Percentiles rank a stretch among this genome's conserved stretches.
Conservation (phyloP, 208 protist genomes). For the Herpetomonas tarakana region DNA sequence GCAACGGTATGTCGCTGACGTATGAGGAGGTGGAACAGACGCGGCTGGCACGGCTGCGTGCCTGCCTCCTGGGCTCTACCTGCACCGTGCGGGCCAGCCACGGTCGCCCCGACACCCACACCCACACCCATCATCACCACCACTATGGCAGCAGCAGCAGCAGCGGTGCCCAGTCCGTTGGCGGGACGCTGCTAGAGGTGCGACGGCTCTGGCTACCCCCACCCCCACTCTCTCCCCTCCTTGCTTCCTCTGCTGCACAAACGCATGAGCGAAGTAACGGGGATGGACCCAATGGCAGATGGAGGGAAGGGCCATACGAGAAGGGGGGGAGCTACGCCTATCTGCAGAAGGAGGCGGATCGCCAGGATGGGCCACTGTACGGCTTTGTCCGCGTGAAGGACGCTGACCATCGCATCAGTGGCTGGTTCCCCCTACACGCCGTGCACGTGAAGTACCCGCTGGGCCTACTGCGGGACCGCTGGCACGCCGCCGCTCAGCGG, state of each 20-base stretch:
- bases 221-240: too few relatives aligned
- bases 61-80: constrained; percentile 13
- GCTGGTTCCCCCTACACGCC: constrained; percentile 58
- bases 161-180: too few relatives aligned
- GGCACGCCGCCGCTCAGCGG: neutral
- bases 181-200: constrained; percentile 59
- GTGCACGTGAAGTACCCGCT: constrained; percentile 50
- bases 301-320: too few relatives aligned
- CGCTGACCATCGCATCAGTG: constrained; percentile 67
- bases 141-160: too few relatives aligned
- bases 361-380: constrained; percentile 33
- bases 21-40: neutral
- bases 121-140: neutral
- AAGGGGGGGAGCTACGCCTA: too few relatives aligned
- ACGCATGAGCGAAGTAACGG: too few relatives aligned
- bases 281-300: too few relatives aligned
- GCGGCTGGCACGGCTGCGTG: neutral
- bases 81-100: constrained; percentile 19
- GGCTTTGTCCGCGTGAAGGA: constrained; percentile 82
- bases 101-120: neutral
- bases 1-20: neutral
- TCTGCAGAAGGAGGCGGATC: too few relatives aligned
- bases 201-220: constrained; percentile 49
- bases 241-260: neutral
- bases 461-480: neutral